Evolutionary conservation across 2,329 filamentous ascomycete genomes (phyloP), one percentile per base, ranked within the genome.

Genomic region (Penicillium sp.): DNA sequence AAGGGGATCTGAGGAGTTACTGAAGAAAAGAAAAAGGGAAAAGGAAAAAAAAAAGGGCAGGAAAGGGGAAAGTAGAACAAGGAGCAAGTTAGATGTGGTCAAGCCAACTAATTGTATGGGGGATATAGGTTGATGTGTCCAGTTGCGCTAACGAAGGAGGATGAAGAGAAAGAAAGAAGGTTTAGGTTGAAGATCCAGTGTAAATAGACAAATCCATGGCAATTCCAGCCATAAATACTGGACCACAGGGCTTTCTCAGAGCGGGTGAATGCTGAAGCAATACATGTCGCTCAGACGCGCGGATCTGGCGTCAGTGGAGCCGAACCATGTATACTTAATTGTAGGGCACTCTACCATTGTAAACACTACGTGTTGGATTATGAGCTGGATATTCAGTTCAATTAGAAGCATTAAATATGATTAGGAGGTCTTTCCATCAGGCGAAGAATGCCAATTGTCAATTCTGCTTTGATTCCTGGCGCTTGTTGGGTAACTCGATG

Each of bases 31-130:
- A 42, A 35, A 28, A n/a, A 41, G 36, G 35, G 30, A 22, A 39
- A 45, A 32, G 41, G 29, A 35, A 42, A 35, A 28, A 36, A 57
- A 45, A 51, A 41, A 55, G 45, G 51, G 41, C 46, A 50, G 38
- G 48, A 45, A 50, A 49, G 42, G 35, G 45, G 43, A 39, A 50
- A 48, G 32, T 39, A 52, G 45, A 51, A 44, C 45, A 52, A 50
- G 42, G 50, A 34, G 39, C 31, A 16, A 12, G 22, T 35, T 37
- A 28, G 41, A 37, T 35, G 35, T 35, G 35, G 28, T 39, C 29
- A 28, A 39, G 18, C 5, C 18, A 5, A 9, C 18, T 9, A n/a
- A n/a, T n/a, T n/a, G n/a, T 22, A 22, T 5, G 9, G 18, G 18
- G 18, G 9, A 5, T 22, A 5, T 5, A 9, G 9, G 13, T 27